Evolutionary conservation across 2,329 filamentous ascomycete species (phyloP), one percentile per base, ranked within the genome.

Genomic region (Huntiella bhutanensis): DNA sequence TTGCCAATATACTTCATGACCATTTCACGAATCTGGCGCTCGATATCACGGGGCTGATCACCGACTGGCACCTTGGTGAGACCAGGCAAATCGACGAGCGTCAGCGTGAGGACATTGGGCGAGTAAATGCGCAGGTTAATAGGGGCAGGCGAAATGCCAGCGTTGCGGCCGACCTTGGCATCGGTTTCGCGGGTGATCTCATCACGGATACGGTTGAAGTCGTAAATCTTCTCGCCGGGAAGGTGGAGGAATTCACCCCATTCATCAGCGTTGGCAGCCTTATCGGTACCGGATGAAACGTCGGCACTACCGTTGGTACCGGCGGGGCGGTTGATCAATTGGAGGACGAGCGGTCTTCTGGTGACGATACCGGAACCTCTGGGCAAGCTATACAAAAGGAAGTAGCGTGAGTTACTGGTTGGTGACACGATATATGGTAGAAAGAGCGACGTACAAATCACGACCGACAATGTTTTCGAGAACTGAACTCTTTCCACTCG

Each of bases 191-290:
- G 80, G 54, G 88, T 82, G 60, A 98, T 98, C 68, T 98, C 91
- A 49, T 96, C 91, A 56, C 91, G 77, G 58, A 98, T 94, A 71
- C 95, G 94, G 70, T 86, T 83, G 69, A 98, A 98, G 67, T 98
- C 91, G 65, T 78, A 78, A 69, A 93, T 96, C 65, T 96, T 96
- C 65, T 96, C 84, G 56, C 87, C 91, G 15, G 91, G 88, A 53
- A 98, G 83, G 64, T 98, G 91, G 53, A 98, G 71, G 65, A 98
- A 98, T 70, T 98, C 91, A 69, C 88, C 91, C 84, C 92, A 98
- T 64, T 98, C 91, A 59, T 96, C 86, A 15, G 74, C 64, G 63
- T 98, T 98, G 57, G 87, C 84, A 55, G 86, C 82, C 62, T 82
- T 82, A 64, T 96, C 91, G 54, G 72, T 77, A 47, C 75, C 77